phyloP scores from a whole-genome alignment of 176 grass and related monocot species.

The Ensete glaucum region DNA sequence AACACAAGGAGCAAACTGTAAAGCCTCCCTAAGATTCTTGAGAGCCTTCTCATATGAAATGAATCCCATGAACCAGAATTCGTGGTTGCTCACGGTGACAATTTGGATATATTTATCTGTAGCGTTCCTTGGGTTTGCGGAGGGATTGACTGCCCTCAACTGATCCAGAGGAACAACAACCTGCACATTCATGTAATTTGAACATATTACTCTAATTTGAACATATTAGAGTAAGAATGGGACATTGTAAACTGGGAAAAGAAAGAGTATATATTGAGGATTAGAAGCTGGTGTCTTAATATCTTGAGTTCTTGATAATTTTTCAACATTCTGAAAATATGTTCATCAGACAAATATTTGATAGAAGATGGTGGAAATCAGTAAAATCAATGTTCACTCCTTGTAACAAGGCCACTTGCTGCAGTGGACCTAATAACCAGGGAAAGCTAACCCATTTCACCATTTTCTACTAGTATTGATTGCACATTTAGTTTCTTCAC shows the following conservation, averaged over 20 bases:
- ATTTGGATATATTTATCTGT: background rate
- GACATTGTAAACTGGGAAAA: background rate
- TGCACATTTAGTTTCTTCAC: too few species aligned
- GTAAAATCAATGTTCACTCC: background rate
- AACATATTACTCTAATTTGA: background rate
- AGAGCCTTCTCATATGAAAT: conserved; percentile 3
- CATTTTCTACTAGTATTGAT: too few species aligned
- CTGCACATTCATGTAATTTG: background rate
- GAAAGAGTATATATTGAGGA: background rate
- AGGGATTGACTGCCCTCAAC: background rate
- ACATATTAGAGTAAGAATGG: background rate
- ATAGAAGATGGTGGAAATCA: background rate
- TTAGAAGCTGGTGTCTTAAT: background rate
- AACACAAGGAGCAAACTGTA: background rate
- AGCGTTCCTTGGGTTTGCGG: background rate
- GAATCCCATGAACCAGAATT: conserved; percentile 5
- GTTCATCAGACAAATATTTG: background rate
- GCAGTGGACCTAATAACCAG: too few species aligned
- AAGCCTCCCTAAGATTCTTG: background rate
- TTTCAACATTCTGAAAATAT: background rate
- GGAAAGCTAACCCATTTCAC: too few species aligned
- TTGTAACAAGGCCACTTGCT: too few species aligned
- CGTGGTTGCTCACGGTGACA: background rate
- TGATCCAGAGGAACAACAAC: background rate
- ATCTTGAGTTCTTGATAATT: background rate